phyloP scores from a whole-genome alignment of 106 monocot genomes.

The Allium cepa region DNA sequence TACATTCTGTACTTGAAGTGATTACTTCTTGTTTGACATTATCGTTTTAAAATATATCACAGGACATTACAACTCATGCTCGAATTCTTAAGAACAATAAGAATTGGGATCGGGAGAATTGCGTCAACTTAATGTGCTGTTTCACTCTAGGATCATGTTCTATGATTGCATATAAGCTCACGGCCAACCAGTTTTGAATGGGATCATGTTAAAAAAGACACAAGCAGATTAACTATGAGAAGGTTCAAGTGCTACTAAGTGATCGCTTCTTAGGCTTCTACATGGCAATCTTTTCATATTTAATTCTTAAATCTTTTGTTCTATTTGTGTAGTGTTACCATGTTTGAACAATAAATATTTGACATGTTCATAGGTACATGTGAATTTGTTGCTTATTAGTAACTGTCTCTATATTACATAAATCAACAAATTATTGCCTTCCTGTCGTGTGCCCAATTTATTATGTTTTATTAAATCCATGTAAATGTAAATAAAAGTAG shows the following conservation, averaged over 20 bases:
- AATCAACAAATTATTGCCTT: too few species aligned
- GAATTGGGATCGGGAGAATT: constrained; percentile 99
- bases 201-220: constrained; percentile 96
- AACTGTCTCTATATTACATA: too few species aligned
- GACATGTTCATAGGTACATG: too few species aligned
- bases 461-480: too few species aligned
- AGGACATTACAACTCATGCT: constrained; percentile 92
- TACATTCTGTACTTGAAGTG: too few species aligned
- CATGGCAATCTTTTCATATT: constrained; percentile 49
- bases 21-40: background rate
- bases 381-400: too few species aligned
- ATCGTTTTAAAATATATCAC: constrained; percentile 10
- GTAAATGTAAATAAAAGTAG: too few species aligned
- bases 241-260: constrained; percentile 98
- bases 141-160: constrained; percentile 99
- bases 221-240: constrained; percentile 97
- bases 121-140: constrained; percentile 88
- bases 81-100: constrained; percentile 90
- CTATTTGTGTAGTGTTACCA: background rate
- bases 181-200: constrained; percentile 97
- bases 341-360: too few species aligned
- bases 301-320: background rate
- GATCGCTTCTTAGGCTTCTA: constrained; percentile 99
- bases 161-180: constrained; percentile 93
- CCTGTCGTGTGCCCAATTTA: too few species aligned